These are phyloP conservation scores for Cryomyces minteri DNA, from an alignment of 495 filamentous ascomycete species.

Conservation along the genomic window DNA sequence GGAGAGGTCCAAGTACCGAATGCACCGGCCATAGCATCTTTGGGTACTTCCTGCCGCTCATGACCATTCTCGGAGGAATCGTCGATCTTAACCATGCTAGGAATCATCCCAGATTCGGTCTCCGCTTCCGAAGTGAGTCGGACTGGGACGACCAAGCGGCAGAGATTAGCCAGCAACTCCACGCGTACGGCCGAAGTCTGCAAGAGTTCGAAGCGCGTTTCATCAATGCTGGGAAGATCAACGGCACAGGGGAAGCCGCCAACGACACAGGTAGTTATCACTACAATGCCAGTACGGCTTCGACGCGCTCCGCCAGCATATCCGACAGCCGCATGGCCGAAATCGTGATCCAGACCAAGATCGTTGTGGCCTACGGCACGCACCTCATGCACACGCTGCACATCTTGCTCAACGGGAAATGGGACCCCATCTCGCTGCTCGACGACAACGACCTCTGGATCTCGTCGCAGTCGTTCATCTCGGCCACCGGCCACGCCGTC, in stretches of 20 bases:
- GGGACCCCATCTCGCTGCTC: slow-evolving; percentile 68
- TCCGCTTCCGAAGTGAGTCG: slow-evolving; percentile 47
- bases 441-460: slow-evolving; percentile 82
- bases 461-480: slow-evolving; percentile 61
- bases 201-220: slow-evolving; percentile 53
- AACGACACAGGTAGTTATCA: slow-evolving; percentile 10
- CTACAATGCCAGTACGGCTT: slow-evolving; percentile 42
- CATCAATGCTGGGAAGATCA: slow-evolving; percentile 13
- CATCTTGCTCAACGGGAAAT: slow-evolving; percentile 70
- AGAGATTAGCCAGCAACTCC: slow-evolving; percentile 61
- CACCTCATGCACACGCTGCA: slow-evolving; percentile 77
- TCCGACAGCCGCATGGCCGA: slow-evolving; percentile 20
- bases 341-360: slow-evolving; percentile 42
- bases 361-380: slow-evolving; percentile 79
- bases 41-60: slow-evolving; percentile 79
- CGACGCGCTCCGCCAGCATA: slow-evolving; percentile 25
- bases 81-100: slow-evolving; percentile 79
- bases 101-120: slow-evolving; percentile 75
- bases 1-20: slow-evolving; percentile 57
- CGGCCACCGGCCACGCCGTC: slow-evolving; percentile 62
- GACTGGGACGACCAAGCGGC: slow-evolving; percentile 66
- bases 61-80: slow-evolving; percentile 85
- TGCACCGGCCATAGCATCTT: slow-evolving; percentile 83
- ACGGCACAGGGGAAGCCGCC: slow-evolving; percentile 7
- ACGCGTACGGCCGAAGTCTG: slow-evolving; percentile 61